Conservation (phyloP, 2,329 filamentous ascomycete genomes). For the Trichoderma asperellum region DNA sequence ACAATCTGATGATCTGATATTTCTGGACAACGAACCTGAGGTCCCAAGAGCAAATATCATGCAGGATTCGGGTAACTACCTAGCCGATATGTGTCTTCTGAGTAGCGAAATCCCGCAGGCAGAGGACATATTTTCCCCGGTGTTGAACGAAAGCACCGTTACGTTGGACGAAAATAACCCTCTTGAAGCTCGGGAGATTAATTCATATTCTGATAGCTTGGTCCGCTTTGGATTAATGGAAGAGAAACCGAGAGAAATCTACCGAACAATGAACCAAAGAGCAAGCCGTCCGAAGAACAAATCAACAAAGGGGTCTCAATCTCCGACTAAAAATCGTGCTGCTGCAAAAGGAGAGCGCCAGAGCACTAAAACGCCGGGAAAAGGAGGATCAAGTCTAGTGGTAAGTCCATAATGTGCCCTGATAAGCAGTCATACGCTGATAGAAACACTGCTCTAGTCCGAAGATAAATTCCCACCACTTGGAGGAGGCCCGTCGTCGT, state of each 20-base stretch:
- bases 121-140: neutral
- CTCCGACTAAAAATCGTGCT: too few relatives aligned
- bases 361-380: neutral
- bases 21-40: neutral
- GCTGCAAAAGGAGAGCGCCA: too few relatives aligned
- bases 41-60: neutral
- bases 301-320: neutral
- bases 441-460: neutral
- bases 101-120: neutral
- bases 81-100: neutral
- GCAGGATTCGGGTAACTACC: neutral
- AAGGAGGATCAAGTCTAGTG: neutral
- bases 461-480: slow-evolving; percentile 12
- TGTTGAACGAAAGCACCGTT: neutral
- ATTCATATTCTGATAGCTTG: neutral
- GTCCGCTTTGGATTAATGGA: slow-evolving; percentile 29
- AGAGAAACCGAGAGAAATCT: slow-evolving; percentile 27
- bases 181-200: slow-evolving; percentile 2
- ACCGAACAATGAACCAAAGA: slow-evolving; percentile 35
- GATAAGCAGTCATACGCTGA: neutral
- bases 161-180: neutral
- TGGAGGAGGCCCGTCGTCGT: neutral
- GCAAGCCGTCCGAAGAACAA: slow-evolving; percentile 10
- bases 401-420: neutral
- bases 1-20: slow-evolving; percentile 22